phyloP scores from a whole-genome alignment of 805 yeast species.

The Barnettozyma wickerhamii region DNA sequence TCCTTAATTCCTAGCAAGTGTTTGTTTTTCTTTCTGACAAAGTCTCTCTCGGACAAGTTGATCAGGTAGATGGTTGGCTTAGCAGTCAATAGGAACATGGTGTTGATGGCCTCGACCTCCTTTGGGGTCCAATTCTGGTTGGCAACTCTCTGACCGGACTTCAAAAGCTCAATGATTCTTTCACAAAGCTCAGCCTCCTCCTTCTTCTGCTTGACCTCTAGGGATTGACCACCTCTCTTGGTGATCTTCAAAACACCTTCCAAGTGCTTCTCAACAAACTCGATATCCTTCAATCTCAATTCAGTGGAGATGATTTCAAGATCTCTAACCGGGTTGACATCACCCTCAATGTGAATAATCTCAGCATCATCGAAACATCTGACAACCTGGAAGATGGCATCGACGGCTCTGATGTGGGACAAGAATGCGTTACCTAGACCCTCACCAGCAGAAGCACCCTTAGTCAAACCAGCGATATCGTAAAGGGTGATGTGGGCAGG shows the following conservation, averaged over 20 bases:
- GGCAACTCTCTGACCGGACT: conserved; percentile 84
- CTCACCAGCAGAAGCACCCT: conserved; percentile 95
- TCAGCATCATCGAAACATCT: conserved; percentile 98
- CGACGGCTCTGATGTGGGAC: conserved; percentile 95
- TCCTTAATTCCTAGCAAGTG: conserved; percentile 73
- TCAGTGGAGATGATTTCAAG: conserved; percentile 88
- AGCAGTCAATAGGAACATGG: conserved; percentile 85
- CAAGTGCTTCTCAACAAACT: conserved; percentile 80
- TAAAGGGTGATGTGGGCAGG: conserved; percentile 92
- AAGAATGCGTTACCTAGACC: conserved; percentile 98
- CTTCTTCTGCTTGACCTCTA: conserved; percentile 85
- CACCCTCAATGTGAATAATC: conserved; percentile 94
- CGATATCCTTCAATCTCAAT: conserved; percentile 94
- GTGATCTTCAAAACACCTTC: conserved; percentile 76
- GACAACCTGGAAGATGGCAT: conserved; percentile 96
- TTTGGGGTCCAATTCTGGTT: conserved; percentile 84
- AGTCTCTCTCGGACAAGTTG: conserved; percentile 87
- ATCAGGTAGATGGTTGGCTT: conserved; percentile 92
- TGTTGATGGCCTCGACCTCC: conserved; percentile 88
- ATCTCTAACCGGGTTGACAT: conserved; percentile 93
- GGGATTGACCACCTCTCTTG: conserved; percentile 82
- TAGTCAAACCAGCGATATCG: conserved; percentile 97
- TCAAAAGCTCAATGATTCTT: conserved; percentile 68
- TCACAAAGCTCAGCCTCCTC: conserved; percentile 76
- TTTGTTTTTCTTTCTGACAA: conserved; percentile 84